Evolutionary conservation across 768 basidiomycete species (phyloP).

Genomic region (Lyophyllum decastes): DNA sequence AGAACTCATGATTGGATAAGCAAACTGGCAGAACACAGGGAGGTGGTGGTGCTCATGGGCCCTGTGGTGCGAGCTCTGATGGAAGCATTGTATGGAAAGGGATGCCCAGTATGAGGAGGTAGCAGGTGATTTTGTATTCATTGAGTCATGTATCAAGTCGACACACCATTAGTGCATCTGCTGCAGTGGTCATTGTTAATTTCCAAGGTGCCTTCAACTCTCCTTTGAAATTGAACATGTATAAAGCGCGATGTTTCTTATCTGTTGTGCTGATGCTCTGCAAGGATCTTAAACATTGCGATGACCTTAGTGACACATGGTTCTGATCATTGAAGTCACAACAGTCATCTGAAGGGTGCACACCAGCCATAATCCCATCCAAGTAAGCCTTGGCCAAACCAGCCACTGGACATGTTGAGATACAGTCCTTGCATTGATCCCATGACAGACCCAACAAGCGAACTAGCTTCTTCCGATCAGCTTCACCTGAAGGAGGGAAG

Average conservation of each 20-base stretch:
- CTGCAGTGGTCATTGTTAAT: background rate
- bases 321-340: background rate
- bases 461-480: background rate
- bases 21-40: too few species aligned
- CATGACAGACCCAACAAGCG: background rate
- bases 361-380: background rate
- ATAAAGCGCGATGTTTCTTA: background rate
- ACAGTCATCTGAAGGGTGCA: background rate
- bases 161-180: background rate
- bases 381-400: background rate
- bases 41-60: background rate
- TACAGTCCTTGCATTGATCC: background rate
- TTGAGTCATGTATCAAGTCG: background rate
- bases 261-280: background rate
- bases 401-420: background rate
- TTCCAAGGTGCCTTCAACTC: background rate
- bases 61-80: background rate
- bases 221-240: background rate
- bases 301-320: background rate
- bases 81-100: background rate
- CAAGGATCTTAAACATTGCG: background rate
- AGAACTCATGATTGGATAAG: background rate
- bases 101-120: background rate
- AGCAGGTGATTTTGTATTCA: background rate
- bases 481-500: background rate